These are phyloP conservation scores for Termitomyces sp. DNA, from an alignment of 768 basidiomycete species.

Conservation along the genomic window DNA sequence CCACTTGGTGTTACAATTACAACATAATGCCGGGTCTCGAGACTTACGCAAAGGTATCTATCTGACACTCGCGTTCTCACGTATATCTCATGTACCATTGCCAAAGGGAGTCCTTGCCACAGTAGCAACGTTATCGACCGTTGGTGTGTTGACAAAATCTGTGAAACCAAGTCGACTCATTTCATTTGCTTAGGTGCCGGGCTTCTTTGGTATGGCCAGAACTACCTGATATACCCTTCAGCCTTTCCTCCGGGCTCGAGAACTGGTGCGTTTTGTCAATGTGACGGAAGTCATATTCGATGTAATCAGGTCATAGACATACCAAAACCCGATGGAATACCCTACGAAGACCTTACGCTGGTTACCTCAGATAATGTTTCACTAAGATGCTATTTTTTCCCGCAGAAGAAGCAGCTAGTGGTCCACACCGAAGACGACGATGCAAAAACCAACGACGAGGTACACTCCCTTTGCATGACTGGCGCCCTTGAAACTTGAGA, in stretches of 20 bases:
- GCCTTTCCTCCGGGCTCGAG: slow-evolving; percentile 76
- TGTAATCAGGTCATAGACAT: slow-evolving; percentile 45
- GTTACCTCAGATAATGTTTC: slow-evolving; percentile 66
- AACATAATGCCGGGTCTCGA: slow-evolving; percentile 34
- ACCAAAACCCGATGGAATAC: slow-evolving; percentile 58
- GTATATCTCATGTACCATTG: not conserved
- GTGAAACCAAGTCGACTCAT: not conserved
- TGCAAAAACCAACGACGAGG: slow-evolving; percentile 54
- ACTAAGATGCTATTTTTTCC: slow-evolving; percentile 73
- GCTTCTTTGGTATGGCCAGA: slow-evolving; percentile 82
- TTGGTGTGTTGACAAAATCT: slow-evolving; percentile 31
- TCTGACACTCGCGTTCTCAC: not conserved
- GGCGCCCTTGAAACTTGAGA: not conserved
- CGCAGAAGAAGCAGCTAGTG: slow-evolving; percentile 48
- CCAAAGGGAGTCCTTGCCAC: slow-evolving; percentile 49
- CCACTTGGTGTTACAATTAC: not conserved
- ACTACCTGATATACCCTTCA: slow-evolving; percentile 86
- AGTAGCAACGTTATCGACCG: slow-evolving; percentile 49
- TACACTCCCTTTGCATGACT: slow-evolving; percentile 12
- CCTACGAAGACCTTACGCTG: slow-evolving; percentile 71
- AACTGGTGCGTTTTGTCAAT: slow-evolving; percentile 38
- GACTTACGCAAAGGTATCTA: slow-evolving; percentile 40
- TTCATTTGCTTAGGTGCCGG: slow-evolving; percentile 45
- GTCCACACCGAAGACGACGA: slow-evolving; percentile 27
- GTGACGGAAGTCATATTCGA: slow-evolving; percentile 9